Evolutionary conservation across 2,329 filamentous ascomycete genomes (phyloP), one percentile per base, ranked within the genome.

Genomic region (Trichoderma atrobrunneum): DNA sequence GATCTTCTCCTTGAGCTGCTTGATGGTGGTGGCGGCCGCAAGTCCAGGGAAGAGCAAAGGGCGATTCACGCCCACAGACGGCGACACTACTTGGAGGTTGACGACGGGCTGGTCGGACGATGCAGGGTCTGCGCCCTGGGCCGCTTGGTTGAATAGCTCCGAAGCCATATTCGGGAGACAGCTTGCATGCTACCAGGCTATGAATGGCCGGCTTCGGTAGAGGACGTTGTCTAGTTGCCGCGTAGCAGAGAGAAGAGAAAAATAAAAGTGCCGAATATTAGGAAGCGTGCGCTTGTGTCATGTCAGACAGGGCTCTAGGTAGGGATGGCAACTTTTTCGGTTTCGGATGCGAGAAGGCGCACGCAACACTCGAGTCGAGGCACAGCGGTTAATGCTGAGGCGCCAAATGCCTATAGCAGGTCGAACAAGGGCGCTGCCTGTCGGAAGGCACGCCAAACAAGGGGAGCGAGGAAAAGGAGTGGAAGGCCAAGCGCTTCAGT

Each of bases 71-170:
- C 85, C 85, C 64, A 85, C 80, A 16, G 88, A 90, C 5, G 89
- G 89, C 73, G 89, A 91, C 54, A 91, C 78, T 72, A 91, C 82
- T 73, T 89, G 85, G 65, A 91, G 82, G 72, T 86, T 89, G 78
- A 90, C 85, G 43, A 81, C 81, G 67, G 82, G 81, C 74, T 79
- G 76, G 18, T 81, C 78, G 39, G 76, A 74, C 43, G 78, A 75
- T 61, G 77, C 72, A 48, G 74, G 74, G 69, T 77, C 77, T 60
- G 56, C 69, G 39, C 32, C 48, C 24, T 26, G 54, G 54, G 30
- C 21, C 18, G 36, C 56, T 21, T 78, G 73, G 56, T 77, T 76
- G 64, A 78, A 73, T 70, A 78, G 75, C 72, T 79, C 79, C 71
- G 82, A 83, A 77, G 83, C 80, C 84, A 86, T 86, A 66, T 71